Evolutionary conservation across 345 rosid genomes (phyloP).

Genomic region (Gossypium longicalyx): DNA sequence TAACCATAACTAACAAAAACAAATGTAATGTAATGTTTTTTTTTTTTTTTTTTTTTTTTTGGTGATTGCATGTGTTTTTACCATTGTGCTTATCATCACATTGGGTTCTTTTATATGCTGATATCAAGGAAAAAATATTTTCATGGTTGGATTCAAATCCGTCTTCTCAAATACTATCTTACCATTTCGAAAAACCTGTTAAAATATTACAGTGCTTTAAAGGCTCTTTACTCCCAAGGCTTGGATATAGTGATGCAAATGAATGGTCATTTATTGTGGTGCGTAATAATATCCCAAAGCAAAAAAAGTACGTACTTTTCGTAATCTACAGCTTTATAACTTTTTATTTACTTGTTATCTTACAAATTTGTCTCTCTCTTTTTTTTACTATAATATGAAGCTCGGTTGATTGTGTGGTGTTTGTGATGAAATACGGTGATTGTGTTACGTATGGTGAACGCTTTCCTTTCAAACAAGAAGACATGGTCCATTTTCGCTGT

Average conservation of each 20-base stretch:
- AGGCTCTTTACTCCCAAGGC: not conserved
- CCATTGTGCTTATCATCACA: not conserved
- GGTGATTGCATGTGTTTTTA: not conserved
- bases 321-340: not conserved
- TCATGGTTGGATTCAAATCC: not conserved
- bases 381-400: not conserved
- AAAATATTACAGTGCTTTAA: not conserved
- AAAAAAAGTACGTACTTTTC: not conserved
- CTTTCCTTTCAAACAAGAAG: not conserved
- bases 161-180: not conserved
- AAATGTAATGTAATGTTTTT: not conserved
- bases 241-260: not conserved
- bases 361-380: not conserved
- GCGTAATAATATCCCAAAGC: not conserved
- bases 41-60: not conserved
- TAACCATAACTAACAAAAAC: not conserved
- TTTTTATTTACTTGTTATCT: not conserved
- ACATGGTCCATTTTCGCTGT: not conserved
- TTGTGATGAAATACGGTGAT: constrained; percentile 2
- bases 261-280: not conserved
- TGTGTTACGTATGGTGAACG: not conserved
- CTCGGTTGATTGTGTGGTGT: not conserved
- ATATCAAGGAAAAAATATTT: not conserved
- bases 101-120: not conserved
- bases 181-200: not conserved